These are phyloP conservation scores for Pseudopithomyces chartarum DNA, from an alignment of 2,329 filamentous ascomycete genomes.

Conservation along the genomic window DNA sequence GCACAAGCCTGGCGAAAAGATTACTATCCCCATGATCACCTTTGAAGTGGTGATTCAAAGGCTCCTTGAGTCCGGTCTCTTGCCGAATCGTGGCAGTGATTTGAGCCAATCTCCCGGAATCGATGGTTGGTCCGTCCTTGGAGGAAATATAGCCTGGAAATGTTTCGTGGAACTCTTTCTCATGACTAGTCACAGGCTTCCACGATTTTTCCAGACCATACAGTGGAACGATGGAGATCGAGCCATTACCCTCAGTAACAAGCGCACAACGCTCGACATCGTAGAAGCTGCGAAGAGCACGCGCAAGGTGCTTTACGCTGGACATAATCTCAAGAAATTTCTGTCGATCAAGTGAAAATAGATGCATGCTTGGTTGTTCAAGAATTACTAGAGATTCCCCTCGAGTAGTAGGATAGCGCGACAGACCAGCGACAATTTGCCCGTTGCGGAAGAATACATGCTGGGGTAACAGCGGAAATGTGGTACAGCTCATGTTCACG, in stretches of 20 bases:
- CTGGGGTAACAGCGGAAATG: too few relatives aligned
- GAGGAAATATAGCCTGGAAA: slow-evolving; percentile 14
- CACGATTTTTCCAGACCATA: slow-evolving; percentile 5
- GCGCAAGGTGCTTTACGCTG: slow-evolving; percentile 7
- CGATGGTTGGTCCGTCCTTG: slow-evolving; percentile 8
- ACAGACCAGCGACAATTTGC: slow-evolving; percentile 8
- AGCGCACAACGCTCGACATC: not conserved
- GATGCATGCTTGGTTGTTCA: slow-evolving; percentile 2
- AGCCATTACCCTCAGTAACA: slow-evolving; percentile 6
- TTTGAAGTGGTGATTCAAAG: slow-evolving; percentile 8
- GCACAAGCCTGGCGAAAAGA: not conserved
- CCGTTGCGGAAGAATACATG: too few relatives aligned
- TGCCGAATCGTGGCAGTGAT: slow-evolving; percentile 9
- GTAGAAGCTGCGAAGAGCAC: slow-evolving; percentile 6
- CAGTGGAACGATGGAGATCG: slow-evolving; percentile 7
- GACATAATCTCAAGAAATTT: slow-evolving; percentile 6
- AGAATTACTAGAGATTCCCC: slow-evolving; percentile 5
- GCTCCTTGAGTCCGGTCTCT: slow-evolving; percentile 3
- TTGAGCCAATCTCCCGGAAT: slow-evolving; percentile 1
- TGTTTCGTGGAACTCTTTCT: slow-evolving; percentile 9
- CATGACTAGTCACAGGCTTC: slow-evolving; percentile 5
- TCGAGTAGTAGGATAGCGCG: slow-evolving; percentile 9
- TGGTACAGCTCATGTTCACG: too few relatives aligned
- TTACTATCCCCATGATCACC: slow-evolving; percentile 8
- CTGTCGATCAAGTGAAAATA: slow-evolving; percentile 10